Conservation (phyloP, 495 filamentous ascomycete species). For the Viridothelium virens region DNA sequence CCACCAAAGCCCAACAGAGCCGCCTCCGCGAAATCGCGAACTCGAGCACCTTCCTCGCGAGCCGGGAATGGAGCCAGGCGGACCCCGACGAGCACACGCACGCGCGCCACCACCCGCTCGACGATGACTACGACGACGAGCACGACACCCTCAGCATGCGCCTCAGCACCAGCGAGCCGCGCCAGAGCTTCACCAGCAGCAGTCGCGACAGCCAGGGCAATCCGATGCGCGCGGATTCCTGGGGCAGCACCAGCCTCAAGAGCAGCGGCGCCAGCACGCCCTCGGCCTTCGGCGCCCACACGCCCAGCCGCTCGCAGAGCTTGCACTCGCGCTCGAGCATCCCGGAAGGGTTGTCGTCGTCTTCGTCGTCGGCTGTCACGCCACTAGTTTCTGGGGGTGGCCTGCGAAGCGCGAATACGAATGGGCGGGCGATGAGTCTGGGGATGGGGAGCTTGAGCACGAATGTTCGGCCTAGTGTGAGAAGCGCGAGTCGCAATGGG, state of each 20-base stretch:
- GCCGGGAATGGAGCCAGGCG: not conserved
- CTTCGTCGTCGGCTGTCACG: not conserved
- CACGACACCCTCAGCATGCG: constrained; percentile 9
- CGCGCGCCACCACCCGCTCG: not conserved
- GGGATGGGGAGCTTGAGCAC: not conserved
- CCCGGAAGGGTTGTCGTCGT: not conserved
- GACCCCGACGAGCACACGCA: not conserved
- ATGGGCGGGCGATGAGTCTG: not conserved
- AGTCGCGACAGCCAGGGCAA: constrained; percentile 18
- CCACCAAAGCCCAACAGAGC: constrained; percentile 44
- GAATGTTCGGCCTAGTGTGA: not conserved
- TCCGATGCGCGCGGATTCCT: constrained; percentile 20
- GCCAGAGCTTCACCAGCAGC: constrained; percentile 13
- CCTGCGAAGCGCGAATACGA: not conserved
- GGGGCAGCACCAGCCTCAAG: constrained; percentile 10
- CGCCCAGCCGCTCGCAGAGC: constrained; percentile 2
- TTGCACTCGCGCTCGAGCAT: not conserved
- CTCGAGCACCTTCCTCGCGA: constrained; percentile 28
- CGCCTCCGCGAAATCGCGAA: constrained; percentile 71
- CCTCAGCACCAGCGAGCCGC: constrained; percentile 16
- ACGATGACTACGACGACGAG: not conserved
- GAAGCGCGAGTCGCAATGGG: not conserved
- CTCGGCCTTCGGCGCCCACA: not conserved
- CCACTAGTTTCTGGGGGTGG: not conserved
- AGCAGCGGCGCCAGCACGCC: constrained; percentile 1